A percentile compares a stretch with the other conserved stretches of the same genome.
Evolutionary conservation across 352 stramenopile genomes (phyloP).

Genomic region (Globisporangium cederbergense): DNA sequence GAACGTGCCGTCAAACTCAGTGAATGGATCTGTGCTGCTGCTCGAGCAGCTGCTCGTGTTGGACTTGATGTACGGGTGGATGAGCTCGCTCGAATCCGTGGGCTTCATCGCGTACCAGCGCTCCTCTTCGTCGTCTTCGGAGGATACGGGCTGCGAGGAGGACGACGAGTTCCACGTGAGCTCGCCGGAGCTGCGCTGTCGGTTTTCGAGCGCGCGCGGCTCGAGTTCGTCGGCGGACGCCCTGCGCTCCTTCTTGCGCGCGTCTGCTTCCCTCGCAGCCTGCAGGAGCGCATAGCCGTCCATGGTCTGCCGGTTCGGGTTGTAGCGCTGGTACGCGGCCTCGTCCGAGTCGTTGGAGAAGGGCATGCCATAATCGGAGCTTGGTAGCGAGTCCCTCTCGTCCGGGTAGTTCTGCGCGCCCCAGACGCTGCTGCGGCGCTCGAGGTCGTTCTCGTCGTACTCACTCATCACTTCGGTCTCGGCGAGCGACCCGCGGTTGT

Average conservation of each 20-base stretch:
- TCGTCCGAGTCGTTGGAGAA: slow-evolving; percentile 31
- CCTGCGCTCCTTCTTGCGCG: slow-evolving; percentile 2
- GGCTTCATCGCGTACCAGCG: slow-evolving; percentile 22
- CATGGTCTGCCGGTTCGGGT: slow-evolving; percentile 20
- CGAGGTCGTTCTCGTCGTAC: slow-evolving; percentile 18
- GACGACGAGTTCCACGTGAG: slow-evolving; percentile 17
- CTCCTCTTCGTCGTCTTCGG: slow-evolving; percentile 11
- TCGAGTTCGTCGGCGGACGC: not conserved
- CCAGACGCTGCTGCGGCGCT: slow-evolving; percentile 24
- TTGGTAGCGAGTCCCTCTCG: slow-evolving; percentile 16
- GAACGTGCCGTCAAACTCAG: slow-evolving; percentile 21
- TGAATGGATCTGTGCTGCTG: slow-evolving; percentile 12
- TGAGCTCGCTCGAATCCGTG: not conserved
- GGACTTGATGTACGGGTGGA: slow-evolving; percentile 12
- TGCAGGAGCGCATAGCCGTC: slow-evolving; percentile 32
- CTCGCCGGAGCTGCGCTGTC: slow-evolving; percentile 14
- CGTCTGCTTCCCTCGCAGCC: slow-evolving; percentile 23
- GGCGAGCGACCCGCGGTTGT: slow-evolving; percentile 27
- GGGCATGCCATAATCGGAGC: slow-evolving; percentile 19
- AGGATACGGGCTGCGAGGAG: slow-evolving; percentile 9
- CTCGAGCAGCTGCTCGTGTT: slow-evolving; percentile 16
- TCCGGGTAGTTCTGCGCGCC: slow-evolving; percentile 3
- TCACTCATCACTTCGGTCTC: slow-evolving; percentile 34
- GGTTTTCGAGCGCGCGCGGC: slow-evolving; percentile 5
- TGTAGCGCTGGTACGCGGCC: slow-evolving; percentile 29